Evolutionary conservation across 169 alveolate species (phyloP).

Genomic region (Eimeria acervulina): DNA sequence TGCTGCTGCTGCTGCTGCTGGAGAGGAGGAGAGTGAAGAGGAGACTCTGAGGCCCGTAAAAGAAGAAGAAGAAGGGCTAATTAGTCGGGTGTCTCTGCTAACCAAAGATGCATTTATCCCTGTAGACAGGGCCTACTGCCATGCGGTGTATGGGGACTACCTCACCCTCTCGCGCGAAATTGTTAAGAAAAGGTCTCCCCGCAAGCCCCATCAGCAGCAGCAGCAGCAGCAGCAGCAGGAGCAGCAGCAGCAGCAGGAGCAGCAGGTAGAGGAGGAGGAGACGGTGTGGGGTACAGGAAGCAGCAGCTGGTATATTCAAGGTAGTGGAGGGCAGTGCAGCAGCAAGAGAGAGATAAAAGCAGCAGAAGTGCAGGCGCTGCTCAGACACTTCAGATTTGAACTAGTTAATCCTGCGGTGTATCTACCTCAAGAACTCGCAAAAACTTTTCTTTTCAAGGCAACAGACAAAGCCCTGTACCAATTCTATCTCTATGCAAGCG

Average conservation of each 20-base stretch:
- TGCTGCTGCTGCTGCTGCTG: conserved; percentile 43
- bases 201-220: conserved; percentile 56
- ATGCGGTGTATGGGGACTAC: neutral
- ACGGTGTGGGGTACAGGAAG: conserved; percentile 12
- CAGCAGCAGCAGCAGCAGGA: conserved; percentile 51
- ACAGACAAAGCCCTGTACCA: neutral
- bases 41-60: neutral
- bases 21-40: neutral
- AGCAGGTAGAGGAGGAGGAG: neutral
- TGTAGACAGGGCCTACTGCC: neutral
- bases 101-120: conserved; percentile 15
- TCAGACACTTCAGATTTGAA: conserved; percentile 14
- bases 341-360: neutral
- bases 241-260: conserved; percentile 20
- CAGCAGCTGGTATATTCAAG: conserved; percentile 3
- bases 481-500: conserved; percentile 23
- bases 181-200: neutral
- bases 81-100: conserved; percentile 5
- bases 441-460: conserved; percentile 26
- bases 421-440: conserved; percentile 58
- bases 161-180: neutral
- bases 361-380: neutral
- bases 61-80: conserved; percentile 23
- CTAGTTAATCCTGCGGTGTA: conserved; percentile 46
- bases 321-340: neutral